Evolutionary conservation across 2,329 filamentous ascomycete species (phyloP), one percentile per base, ranked within the genome.

Genomic region (Rutstroemia sydowiana): DNA sequence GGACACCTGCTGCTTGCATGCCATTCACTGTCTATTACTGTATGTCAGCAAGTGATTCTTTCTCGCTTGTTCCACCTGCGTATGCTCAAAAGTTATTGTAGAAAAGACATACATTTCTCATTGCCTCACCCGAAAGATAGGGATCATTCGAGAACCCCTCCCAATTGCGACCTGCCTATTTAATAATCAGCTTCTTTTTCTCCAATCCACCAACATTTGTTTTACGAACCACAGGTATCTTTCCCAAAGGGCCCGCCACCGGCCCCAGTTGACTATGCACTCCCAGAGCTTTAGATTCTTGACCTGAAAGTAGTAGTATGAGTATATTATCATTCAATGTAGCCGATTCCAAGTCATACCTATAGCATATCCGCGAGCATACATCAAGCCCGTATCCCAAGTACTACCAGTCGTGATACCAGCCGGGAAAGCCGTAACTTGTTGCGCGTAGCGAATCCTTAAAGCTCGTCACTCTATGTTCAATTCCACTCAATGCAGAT

Each of bases 91-190:
- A 13, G 14, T 1, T 5, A 21, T 18, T 5, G 8, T 14, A 20
- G 39, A 23, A 13, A 13, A 2, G 3, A 37, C 56, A 5, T 54
- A 63, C 62, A 53, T 82, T 75, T 14, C 72, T 73, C 63, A 82
- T 78, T 9, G 76, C 79, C 56, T 84, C 72, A 16, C 82, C 84
- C 18, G 81, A 80, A 28, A 89, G 72, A 42, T 92, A 88, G 0
- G 88, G 87, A 63, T 95, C 88, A 1, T 83, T 75, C 0, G 86
- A 85, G 64, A 92, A 93, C 0, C 83, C 87, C 66, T 93, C 88
- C 88, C 88, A 95, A 64, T 88, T 90, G 34, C 88, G 75, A 0
- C 88, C 88, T 30, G 82, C 88, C 44, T 78, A 74, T 28, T 46
- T 8, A 37, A 84, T 77, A 26, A 85, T 85, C 21, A 88, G 68